Evolutionary conservation across 371 early-diverging fungal species (phyloP), one percentile per base, ranked within the genome.

Genomic region (Fennellomyces sp.): DNA sequence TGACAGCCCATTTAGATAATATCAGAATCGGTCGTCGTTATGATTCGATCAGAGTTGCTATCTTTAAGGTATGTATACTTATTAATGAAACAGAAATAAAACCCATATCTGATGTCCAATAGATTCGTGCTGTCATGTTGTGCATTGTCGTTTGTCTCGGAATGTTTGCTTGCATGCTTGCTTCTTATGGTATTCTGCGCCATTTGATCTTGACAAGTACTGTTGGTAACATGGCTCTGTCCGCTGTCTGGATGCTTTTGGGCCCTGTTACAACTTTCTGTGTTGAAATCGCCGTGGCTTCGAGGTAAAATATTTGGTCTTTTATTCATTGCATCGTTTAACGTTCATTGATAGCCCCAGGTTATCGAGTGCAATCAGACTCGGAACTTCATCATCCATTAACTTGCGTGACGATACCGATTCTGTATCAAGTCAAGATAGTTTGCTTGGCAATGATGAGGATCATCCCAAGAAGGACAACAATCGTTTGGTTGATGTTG

Each of bases 51-150:
- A 56, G 61, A 55, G 62, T 57, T 55, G 73, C 69, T 35, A 65
- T 69, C 45, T 58, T 69, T 45, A 72, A 72, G 64, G 71, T 66
- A 58, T 52, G 31, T n/a, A 50, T 17, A n/a, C 35, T 17, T 35
- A 25, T 38, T 23, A 3, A 49, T 49, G 23, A 3, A 33, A 25
- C 33, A 29, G 15, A 6, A 27, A 47, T 17, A 25, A 12, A 30
- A 31, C 21, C 6, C 10, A 13, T 28, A 50, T 27, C 15, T 17
- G 38, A 42, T 12, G 39, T 15, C 28, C 10, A 41, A 8, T 52
- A 69, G 69, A 69, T 69, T 41, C 56, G 60, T 21, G 51, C 58
- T 12, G 65, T 69, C 6, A 63, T 69, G 53, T 13, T 33, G 4
- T 50, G 52, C 29, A 65, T 61, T 48, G 55, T 56, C 19, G 12